Evolutionary conservation across 2,329 filamentous ascomycete genomes (phyloP).

Genomic region (Didymella keratinophila): DNA sequence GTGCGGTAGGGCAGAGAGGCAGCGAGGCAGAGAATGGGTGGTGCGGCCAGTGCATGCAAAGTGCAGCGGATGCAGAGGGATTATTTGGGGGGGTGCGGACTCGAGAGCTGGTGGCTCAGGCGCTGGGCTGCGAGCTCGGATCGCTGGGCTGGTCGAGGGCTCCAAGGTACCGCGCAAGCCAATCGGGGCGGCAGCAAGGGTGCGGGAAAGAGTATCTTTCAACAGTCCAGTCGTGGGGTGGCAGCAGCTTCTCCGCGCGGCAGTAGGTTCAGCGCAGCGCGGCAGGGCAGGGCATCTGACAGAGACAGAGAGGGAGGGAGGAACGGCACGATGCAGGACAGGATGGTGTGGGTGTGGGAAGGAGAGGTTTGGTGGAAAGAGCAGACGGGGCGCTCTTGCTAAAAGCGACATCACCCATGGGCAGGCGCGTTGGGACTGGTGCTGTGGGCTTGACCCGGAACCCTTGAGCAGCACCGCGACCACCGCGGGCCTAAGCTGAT

Average conservation of each 20-base stretch:
- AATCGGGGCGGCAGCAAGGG: slow-evolving; percentile 29
- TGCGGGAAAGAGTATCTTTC: slow-evolving; percentile 1
- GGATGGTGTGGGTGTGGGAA: slow-evolving; percentile 19
- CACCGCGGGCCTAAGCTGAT: slow-evolving; percentile 28
- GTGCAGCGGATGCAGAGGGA: slow-evolving; percentile 22
- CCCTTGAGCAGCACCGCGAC: slow-evolving; percentile 19
- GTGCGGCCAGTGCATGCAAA: slow-evolving; percentile 38
- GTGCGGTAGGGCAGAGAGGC: slow-evolving; percentile 14
- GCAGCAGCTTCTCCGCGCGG: slow-evolving; percentile 6
- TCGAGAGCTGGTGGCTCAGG: slow-evolving; percentile 26
- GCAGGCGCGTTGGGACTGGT: slow-evolving; percentile 26
- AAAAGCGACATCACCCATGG: slow-evolving; percentile 23
- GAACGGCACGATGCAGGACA: slow-evolving; percentile 22
- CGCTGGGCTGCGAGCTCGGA: slow-evolving; percentile 29
- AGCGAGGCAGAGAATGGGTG: slow-evolving; percentile 29
- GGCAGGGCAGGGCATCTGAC: slow-evolving; percentile 21
- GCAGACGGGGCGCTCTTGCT: slow-evolving; percentile 24
- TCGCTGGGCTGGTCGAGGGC: slow-evolving; percentile 28
- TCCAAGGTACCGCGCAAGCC: slow-evolving; percentile 21
- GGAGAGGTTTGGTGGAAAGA: slow-evolving; percentile 21
- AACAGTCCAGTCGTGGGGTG: slow-evolving; percentile 7
- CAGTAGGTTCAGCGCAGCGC: slow-evolving; percentile 12
- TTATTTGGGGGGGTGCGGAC: slow-evolving; percentile 36
- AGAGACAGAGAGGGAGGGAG: slow-evolving; percentile 16
- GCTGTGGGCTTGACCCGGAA: slow-evolving; percentile 21